Conservation (phyloP, 2,329 filamentous ascomycete species). For the Didymella lethalis region DNA sequence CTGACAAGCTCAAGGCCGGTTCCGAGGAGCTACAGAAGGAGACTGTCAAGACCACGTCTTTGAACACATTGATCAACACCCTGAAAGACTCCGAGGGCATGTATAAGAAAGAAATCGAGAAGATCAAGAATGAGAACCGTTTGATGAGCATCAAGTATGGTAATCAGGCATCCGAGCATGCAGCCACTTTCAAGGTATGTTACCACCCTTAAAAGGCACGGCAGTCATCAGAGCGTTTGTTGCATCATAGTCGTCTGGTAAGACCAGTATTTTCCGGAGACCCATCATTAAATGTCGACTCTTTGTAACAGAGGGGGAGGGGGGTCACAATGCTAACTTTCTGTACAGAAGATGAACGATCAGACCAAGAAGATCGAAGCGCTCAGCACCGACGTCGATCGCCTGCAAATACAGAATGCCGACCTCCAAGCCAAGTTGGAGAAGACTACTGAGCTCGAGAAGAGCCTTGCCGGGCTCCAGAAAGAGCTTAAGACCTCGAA, state of each 20-base stretch:
- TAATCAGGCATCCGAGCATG: slow-evolving; percentile 34
- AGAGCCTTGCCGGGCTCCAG: slow-evolving; percentile 17
- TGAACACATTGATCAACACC: slow-evolving; percentile 25
- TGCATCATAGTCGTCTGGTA: too few relatives aligned
- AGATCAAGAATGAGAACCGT: slow-evolving; percentile 30
- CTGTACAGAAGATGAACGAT: slow-evolving; percentile 23
- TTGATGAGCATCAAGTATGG: slow-evolving; percentile 31
- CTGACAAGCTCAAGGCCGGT: slow-evolving; percentile 28
- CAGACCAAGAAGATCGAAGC: slow-evolving; percentile 30
- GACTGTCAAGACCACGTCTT: slow-evolving; percentile 26
- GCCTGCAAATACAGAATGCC: slow-evolving; percentile 25
- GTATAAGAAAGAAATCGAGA: slow-evolving; percentile 29
- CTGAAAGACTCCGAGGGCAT: slow-evolving; percentile 24
- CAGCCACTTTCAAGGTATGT: slow-evolving; percentile 31
- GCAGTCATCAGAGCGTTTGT: too few relatives aligned
- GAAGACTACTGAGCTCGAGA: slow-evolving; percentile 28
- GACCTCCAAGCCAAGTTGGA: slow-evolving; percentile 25
- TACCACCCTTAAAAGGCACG: too few relatives aligned
- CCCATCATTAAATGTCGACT: too few relatives aligned
- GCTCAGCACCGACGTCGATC: slow-evolving; percentile 22
- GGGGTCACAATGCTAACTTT: background rate
- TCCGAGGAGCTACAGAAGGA: slow-evolving; percentile 32
- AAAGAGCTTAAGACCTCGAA: slow-evolving; percentile 11
- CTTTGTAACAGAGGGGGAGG: too few relatives aligned
- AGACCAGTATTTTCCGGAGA: too few relatives aligned